Conservation (phyloP, 176 grass and related monocot species). For the Avena sativa region DNA sequence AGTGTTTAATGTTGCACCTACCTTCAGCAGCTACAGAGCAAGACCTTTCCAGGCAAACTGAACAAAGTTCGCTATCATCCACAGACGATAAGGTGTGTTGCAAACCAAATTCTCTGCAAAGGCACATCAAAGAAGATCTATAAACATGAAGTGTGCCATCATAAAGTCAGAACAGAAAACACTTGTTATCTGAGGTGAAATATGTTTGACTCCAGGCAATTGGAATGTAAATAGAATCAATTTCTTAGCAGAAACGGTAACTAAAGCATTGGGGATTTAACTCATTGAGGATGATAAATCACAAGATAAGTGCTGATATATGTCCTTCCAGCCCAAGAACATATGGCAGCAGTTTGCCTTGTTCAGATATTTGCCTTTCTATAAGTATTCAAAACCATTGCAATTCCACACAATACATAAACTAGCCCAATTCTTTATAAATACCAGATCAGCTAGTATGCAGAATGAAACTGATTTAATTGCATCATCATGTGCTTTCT, state of each 20-base stretch:
- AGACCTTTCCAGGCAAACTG: conserved; percentile 88
- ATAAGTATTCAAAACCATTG: conserved; percentile 22
- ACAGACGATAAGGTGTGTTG: conserved; percentile 51
- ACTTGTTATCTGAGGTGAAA: neutral
- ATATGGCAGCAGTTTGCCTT: neutral
- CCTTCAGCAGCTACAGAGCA: conserved; percentile 94
- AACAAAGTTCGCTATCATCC: conserved; percentile 83
- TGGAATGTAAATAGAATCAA: conserved; percentile 10
- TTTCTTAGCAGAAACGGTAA: neutral
- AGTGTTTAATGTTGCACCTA: conserved; percentile 39
- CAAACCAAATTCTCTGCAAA: conserved; percentile 85
- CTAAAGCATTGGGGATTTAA: neutral
- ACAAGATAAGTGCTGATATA: conserved; percentile 17
- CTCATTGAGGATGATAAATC: conserved; percentile 12
- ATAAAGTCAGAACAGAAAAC: neutral
- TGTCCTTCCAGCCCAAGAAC: neutral
- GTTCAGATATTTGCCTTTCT: conserved; percentile 1
- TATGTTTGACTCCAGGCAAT: conserved; percentile 14
- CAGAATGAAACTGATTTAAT: conserved; percentile 30
- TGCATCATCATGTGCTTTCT: conserved; percentile 29
- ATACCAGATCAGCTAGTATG: conserved; percentile 20
- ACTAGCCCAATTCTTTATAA: conserved; percentile 4
- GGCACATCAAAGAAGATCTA: conserved; percentile 21
- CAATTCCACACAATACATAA: conserved; percentile 6
- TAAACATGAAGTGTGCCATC: neutral